phyloP scores from a whole-genome alignment of 768 basidiomycete species.

The Podaxis sp. region DNA sequence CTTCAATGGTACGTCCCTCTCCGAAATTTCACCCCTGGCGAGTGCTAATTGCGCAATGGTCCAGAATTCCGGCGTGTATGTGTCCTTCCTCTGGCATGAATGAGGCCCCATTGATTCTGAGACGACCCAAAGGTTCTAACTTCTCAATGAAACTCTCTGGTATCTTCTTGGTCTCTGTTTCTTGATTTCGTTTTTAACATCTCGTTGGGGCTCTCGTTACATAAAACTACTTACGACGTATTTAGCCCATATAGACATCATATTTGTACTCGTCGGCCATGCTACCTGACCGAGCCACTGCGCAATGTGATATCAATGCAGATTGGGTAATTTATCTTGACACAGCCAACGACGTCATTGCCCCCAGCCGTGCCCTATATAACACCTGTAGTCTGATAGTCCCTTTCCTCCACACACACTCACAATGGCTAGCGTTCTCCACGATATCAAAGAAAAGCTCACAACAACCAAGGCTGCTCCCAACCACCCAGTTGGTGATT shows the following conservation, averaged over 20 bases:
- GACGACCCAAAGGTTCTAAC: background rate
- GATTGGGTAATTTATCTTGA: background rate
- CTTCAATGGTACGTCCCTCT: conserved; percentile 54
- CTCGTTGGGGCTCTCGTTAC: background rate
- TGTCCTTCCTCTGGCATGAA: background rate
- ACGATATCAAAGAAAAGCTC: conserved; percentile 25
- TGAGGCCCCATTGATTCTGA: background rate
- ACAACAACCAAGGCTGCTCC: background rate
- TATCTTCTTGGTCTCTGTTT: background rate
- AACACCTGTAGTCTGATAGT: background rate
- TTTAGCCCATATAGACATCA: background rate
- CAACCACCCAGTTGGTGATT: background rate
- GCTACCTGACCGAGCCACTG: background rate
- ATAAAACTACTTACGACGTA: background rate
- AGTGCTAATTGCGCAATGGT: background rate
- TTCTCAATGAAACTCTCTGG: background rate
- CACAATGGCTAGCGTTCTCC: conserved; percentile 25
- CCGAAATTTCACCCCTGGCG: background rate
- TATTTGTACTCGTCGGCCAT: background rate
- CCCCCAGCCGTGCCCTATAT: background rate
- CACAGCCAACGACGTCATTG: conserved; percentile 4
- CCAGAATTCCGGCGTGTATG: conserved; percentile 14
- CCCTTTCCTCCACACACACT: background rate
- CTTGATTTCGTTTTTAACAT: background rate
- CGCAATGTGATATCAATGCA: background rate